Conservation (phyloP, 1,284 basidiomycete species). For the Tausonia pullulans region DNA sequence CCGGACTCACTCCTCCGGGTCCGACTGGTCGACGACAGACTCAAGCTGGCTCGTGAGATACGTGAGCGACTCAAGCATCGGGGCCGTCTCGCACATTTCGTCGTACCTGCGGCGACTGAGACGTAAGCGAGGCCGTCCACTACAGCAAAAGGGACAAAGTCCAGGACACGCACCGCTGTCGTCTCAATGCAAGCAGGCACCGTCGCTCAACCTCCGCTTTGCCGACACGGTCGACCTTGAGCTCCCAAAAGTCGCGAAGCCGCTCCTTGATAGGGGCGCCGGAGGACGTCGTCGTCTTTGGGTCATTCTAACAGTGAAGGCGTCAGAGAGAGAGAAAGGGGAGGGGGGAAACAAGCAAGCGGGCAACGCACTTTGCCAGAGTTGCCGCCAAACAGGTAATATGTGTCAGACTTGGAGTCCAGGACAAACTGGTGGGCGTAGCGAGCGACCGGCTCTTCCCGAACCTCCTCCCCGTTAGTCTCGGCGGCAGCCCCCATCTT, state of each 20-base stretch:
- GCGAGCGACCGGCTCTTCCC: background rate
- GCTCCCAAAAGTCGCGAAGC: constrained; percentile 12
- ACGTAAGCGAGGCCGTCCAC: background rate
- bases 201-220: background rate
- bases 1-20: constrained; percentile 3
- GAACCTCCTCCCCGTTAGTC: no score
- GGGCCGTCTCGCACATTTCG: constrained; percentile 6
- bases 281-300: no score
- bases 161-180: constrained; percentile 1
- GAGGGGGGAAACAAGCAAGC: no score
- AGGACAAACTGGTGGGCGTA: constrained; percentile 10
- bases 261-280: background rate
- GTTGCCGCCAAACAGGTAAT: constrained; percentile 13
- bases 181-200: constrained; percentile 1
- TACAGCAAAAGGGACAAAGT: background rate
- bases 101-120: background rate
- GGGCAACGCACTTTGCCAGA: background rate
- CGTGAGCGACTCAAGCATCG: constrained; percentile 1
- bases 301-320: no score
- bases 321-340: no score
- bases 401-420: background rate
- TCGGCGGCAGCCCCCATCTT: no score
- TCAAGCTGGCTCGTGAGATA: constrained; percentile 10
- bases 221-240: constrained; percentile 7
- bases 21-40: constrained; percentile 9